phyloP scores from a whole-genome alignment of 768 basidiomycete species.

The Coprinopsis marcescibilis region DNA sequence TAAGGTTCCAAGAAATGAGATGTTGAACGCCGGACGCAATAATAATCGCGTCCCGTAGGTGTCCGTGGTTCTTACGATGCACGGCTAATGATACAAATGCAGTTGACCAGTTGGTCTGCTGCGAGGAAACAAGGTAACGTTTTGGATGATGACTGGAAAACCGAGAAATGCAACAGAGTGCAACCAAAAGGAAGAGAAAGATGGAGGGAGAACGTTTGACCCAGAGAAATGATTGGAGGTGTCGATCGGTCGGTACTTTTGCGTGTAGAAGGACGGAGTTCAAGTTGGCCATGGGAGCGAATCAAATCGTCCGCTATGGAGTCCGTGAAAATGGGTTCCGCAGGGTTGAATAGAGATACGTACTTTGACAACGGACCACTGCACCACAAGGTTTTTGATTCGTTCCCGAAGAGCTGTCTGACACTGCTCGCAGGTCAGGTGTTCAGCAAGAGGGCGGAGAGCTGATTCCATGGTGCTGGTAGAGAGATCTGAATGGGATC shows the following conservation, averaged over 20 bases:
- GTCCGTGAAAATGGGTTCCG: conserved; percentile 2
- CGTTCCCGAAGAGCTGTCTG: conserved; percentile 56
- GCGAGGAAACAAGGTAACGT: too few relatives aligned
- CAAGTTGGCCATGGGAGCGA: neutral
- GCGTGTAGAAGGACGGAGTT: neutral
- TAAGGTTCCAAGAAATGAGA: too few relatives aligned
- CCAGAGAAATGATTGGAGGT: neutral
- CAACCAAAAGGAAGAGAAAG: neutral
- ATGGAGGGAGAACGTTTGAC: conserved; percentile 8
- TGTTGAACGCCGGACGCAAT: too few relatives aligned
- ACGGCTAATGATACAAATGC: too few relatives aligned
- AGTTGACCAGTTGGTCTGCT: too few relatives aligned
- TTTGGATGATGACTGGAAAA: too few relatives aligned
- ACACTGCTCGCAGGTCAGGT: conserved; percentile 67
- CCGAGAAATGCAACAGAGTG: too few relatives aligned
- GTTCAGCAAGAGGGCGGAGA: conserved; percentile 61
- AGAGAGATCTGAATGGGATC: conserved; percentile 55
- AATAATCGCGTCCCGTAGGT: too few relatives aligned
- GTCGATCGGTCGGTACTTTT: neutral
- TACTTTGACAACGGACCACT: conserved; percentile 81
- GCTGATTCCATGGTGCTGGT: conserved; percentile 68
- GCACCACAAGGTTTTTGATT: conserved; percentile 59
- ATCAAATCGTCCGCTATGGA: conserved; percentile 52
- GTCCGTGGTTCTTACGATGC: too few relatives aligned
- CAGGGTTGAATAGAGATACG: conserved; percentile 11